Conservation (phyloP, 441 rosid genomes). For the Dalechampia spathulata region DNA sequence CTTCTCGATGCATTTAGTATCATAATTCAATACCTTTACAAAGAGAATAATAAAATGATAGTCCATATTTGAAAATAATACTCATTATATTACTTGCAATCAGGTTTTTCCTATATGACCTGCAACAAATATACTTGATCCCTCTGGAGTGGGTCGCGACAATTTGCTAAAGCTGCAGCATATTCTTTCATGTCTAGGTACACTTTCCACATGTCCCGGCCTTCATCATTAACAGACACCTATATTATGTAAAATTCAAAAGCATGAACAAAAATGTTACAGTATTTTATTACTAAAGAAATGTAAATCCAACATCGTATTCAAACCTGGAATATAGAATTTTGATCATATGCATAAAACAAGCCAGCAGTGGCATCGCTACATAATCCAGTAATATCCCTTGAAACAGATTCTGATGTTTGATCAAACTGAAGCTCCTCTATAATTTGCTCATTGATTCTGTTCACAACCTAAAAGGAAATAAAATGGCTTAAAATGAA, state of each 20-base stretch:
- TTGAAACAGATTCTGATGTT: slow-evolving; percentile 72
- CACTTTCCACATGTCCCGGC: slow-evolving; percentile 99
- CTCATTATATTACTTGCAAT: slow-evolving; percentile 7
- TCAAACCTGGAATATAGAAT: slow-evolving; percentile 90
- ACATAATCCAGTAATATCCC: slow-evolving; percentile 89
- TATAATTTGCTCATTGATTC: slow-evolving; percentile 91
- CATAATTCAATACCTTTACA: slow-evolving; percentile 2
- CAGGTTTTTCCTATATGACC: slow-evolving; percentile 37
- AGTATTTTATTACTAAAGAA: slow-evolving; percentile 10
- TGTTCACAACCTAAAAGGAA: slow-evolving; percentile 73
- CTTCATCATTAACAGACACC: slow-evolving; percentile 97
- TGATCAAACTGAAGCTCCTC: slow-evolving; percentile 98
- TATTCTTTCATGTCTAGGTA: slow-evolving; percentile 91
- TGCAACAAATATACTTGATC: slow-evolving; percentile 97
- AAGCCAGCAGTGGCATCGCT: slow-evolving; percentile 97
- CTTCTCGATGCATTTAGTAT: slow-evolving; percentile 7
- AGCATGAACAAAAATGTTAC: slow-evolving; percentile 13
- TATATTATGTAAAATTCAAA: slow-evolving; percentile 28
- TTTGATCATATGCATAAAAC: slow-evolving; percentile 96
- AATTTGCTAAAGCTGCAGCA: slow-evolving; percentile 91
- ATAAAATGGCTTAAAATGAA: slow-evolving; percentile 12
- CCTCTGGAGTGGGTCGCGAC: slow-evolving; percentile 88
- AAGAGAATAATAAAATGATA: slow-evolving; percentile 2
- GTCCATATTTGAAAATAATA: slow-evolving; percentile 4
- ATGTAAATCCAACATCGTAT: slow-evolving; percentile 12